phyloP scores from a whole-genome alignment of 179 eudicot species.

The Beta lomatogona region DNA sequence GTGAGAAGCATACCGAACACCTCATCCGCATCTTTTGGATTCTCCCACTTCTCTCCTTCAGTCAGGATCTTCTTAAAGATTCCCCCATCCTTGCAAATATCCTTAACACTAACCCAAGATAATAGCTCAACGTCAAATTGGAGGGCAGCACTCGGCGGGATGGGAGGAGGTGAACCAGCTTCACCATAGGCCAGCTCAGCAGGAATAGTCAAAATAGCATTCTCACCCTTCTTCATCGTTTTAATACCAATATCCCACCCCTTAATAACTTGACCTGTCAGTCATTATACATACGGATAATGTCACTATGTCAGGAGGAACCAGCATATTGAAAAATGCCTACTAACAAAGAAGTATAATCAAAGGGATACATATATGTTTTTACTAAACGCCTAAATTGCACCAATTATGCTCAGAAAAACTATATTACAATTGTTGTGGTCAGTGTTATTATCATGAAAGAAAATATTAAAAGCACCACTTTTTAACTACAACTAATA shows the following conservation, averaged over 20 bases:
- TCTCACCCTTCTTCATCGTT: slow-evolving; percentile 95
- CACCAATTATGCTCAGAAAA: background rate
- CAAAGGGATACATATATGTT: too few species aligned
- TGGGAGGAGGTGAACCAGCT: slow-evolving; percentile 80
- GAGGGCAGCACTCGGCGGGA: slow-evolving; percentile 80
- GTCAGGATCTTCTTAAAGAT: slow-evolving; percentile 67
- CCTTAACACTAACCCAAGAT: slow-evolving; percentile 86
- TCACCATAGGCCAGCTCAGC: slow-evolving; percentile 81
- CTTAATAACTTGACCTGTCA: slow-evolving; percentile 87
- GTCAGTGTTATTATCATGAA: too few species aligned
- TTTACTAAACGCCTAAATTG: background rate
- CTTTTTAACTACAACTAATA: too few species aligned
- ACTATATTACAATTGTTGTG: too few species aligned
- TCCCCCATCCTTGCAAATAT: slow-evolving; percentile 94
- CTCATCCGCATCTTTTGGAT: slow-evolving; percentile 89
- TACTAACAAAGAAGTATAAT: too few species aligned
- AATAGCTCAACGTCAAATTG: slow-evolving; percentile 86
- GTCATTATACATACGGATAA: background rate
- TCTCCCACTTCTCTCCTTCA: slow-evolving; percentile 96
- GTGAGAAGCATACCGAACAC: slow-evolving; percentile 58
- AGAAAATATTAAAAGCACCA: too few species aligned
- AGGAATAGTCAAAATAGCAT: slow-evolving; percentile 91
- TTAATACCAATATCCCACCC: slow-evolving; percentile 94
- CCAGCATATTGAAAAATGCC: background rate
- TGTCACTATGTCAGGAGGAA: background rate